Evolutionary conservation across 2,329 filamentous ascomycete species (phyloP).

Genomic region (Fusarium sp.): DNA sequence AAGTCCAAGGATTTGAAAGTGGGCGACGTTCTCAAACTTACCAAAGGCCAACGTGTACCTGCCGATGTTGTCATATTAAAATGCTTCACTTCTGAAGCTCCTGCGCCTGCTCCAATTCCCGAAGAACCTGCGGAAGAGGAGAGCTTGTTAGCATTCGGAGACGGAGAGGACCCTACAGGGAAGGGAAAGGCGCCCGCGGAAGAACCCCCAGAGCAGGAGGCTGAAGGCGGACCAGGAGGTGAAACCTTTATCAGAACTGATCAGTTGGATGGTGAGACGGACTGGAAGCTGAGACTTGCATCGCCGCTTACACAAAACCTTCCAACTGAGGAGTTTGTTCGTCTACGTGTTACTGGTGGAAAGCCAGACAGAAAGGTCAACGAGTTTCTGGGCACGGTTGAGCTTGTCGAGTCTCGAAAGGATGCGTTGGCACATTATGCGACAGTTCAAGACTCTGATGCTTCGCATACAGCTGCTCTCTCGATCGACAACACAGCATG

Average conservation of each 20-base stretch:
- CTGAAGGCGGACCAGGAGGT: constrained; percentile 64
- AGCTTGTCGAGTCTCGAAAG: constrained; percentile 70
- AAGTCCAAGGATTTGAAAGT: constrained; percentile 91
- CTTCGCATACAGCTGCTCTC: constrained; percentile 73
- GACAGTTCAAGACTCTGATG: constrained; percentile 50
- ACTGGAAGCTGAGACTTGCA: constrained; percentile 95
- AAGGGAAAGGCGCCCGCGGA: constrained; percentile 52
- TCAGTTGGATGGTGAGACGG: constrained; percentile 96
- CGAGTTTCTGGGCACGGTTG: constrained; percentile 90
- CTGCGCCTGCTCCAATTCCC: constrained; percentile 45
- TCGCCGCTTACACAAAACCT: constrained; percentile 88
- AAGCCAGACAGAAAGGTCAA: constrained; percentile 95
- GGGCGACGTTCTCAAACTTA: constrained; percentile 92
- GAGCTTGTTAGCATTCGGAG: constrained; percentile 55
- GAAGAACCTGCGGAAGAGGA: constrained; percentile 53
- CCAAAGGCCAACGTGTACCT: constrained; percentile 91
- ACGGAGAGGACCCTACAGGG: constrained; percentile 49
- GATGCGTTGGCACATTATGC: constrained; percentile 59
- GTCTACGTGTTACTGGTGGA: constrained; percentile 79
- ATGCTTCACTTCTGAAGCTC: constrained; percentile 72
- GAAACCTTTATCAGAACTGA: constrained; percentile 98
- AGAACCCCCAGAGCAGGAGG: constrained; percentile 42
- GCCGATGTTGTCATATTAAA: constrained; percentile 95
- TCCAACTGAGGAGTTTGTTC: constrained; percentile 75
- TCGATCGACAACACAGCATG: constrained; percentile 98